These are phyloP conservation scores for Chaetoceros muelleri DNA, from an alignment of 108 stramenopile genomes.

Conservation along the genomic window DNA sequence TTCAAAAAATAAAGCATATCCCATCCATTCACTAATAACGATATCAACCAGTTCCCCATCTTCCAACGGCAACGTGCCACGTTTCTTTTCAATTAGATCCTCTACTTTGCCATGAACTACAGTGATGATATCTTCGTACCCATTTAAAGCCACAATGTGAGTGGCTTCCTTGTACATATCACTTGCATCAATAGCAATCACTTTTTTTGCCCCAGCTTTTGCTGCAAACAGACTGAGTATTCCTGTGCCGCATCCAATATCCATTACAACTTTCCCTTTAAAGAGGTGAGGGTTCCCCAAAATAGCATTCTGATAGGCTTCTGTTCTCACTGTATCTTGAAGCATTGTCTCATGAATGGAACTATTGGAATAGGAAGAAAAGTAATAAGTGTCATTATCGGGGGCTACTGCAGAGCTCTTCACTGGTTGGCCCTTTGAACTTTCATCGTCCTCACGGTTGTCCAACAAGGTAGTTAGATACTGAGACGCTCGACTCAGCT, in stretches of 20 bases:
- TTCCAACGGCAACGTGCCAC: slow-evolving; percentile 15
- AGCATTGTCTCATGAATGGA: slow-evolving; percentile 87
- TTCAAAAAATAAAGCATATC: slow-evolving; percentile 86
- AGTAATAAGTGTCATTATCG: slow-evolving; percentile 58
- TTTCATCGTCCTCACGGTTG: slow-evolving; percentile 14
- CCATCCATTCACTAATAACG: slow-evolving; percentile 91
- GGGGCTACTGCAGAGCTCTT: slow-evolving; percentile 1
- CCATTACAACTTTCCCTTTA: slow-evolving; percentile 50
- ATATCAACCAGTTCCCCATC: slow-evolving; percentile 58
- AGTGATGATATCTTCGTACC: slow-evolving; percentile 32
- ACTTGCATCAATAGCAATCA: slow-evolving; percentile 66
- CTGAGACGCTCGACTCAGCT: slow-evolving; percentile 22
- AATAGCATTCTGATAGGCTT: slow-evolving; percentile 44
- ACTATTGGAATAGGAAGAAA: slow-evolving; percentile 59
- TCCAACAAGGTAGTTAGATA: slow-evolving; percentile 26
- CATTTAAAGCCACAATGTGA: slow-evolving; percentile 55
- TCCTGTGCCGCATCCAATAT: slow-evolving; percentile 78
- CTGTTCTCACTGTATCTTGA: slow-evolving; percentile 56
- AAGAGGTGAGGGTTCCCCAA: slow-evolving; percentile 38
- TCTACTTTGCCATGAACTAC: slow-evolving; percentile 58
- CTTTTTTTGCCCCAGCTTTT: slow-evolving; percentile 75
- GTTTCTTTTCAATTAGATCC: slow-evolving; percentile 31
- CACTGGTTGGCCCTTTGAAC: background rate
- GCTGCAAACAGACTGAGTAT: slow-evolving; percentile 62
- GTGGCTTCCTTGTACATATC: slow-evolving; percentile 50